Evolutionary conservation across 2,329 filamentous ascomycete genomes (phyloP).

Genomic region (Cytospora piceae): DNA sequence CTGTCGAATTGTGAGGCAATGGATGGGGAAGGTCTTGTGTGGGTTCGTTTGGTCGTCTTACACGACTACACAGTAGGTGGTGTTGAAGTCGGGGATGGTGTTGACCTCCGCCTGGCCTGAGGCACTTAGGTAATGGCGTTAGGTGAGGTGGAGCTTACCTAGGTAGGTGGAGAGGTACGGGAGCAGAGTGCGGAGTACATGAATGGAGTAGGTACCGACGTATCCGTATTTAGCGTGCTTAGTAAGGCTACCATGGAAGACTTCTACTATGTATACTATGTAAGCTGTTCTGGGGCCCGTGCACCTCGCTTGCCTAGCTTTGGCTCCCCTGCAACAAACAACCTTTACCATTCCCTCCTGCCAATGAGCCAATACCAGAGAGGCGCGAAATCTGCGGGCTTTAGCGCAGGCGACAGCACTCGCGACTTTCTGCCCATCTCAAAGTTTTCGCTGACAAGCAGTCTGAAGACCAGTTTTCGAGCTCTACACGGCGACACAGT

Average conservation of each 20-base stretch:
- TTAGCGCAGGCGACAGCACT: conserved; percentile 33
- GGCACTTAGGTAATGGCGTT: conserved; percentile 6
- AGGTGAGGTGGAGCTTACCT: conserved; percentile 1
- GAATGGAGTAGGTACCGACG: background rate
- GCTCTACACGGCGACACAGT: conserved; percentile 51
- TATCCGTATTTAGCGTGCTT: background rate
- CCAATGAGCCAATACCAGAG: conserved; percentile 10
- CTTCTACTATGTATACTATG: background rate
- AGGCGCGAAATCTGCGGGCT: conserved; percentile 30
- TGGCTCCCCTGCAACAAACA: background rate
- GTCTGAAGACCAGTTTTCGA: conserved; percentile 48
- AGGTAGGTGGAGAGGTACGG: background rate
- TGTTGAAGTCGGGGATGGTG: conserved; percentile 11
- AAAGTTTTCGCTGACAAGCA: conserved; percentile 56
- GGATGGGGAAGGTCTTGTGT: conserved; percentile 31
- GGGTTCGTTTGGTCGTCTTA: conserved; percentile 19
- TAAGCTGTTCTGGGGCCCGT: background rate
- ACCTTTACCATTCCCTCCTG: background rate
- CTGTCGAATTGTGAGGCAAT: conserved; percentile 36
- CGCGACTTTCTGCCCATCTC: conserved; percentile 42
- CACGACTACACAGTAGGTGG: conserved; percentile 4
- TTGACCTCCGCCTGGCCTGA: conserved; percentile 22
- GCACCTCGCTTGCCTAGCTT: background rate
- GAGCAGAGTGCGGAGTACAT: background rate
- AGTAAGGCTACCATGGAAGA: background rate